Evolutionary conservation across 2,329 filamentous ascomycete species (phyloP), one percentile per base, ranked within the genome.

Genomic region (Rachicladosporium sp.): DNA sequence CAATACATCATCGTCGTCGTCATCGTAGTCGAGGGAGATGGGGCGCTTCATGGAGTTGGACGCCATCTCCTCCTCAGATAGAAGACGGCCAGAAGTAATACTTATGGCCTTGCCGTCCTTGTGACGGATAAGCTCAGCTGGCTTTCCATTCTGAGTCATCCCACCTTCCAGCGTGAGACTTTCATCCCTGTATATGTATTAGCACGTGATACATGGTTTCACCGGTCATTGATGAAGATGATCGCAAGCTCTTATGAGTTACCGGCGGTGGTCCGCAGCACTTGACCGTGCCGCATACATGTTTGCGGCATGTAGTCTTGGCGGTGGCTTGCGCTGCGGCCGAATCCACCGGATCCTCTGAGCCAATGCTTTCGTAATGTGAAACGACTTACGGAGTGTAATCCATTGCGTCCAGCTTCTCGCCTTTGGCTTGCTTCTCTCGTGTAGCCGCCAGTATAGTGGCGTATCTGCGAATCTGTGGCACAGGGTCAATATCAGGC

Each of bases 151-250:
- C 54, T 84, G 74, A 57, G 78, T 74, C 46, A 94, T 69, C 33
- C 88, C 89, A 49, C 87, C 87, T 55, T 84, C 74, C 15, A 95
- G 74, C 52, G 78, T 80, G 54, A 94, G 73, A 61, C 82, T 78
- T 53, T 91, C 84, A 49, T 70, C 68, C 50, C 74, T 79, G 53
- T 41, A 48, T 37, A 33, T 33, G 33, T 31, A 46, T 49, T 47
- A 48, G 46, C 47, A 44, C 41, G 35, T 42, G 43, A 47, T 38
- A 23, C 9, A 29, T 19, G 34, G 4, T 4, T 15, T 33, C 7
- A 13, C 11, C 7, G 10, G 31, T 11, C 31, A 13, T 19, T 19
- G 15, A 19, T 19, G 15, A 19, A 19, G 15, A 19, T 19, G 15
- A 19, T 19, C 15, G 15, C 15, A 19, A 19, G 15, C 15, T 19